Base-by-base conservation (phyloP, 768 basidiomycete species). In the Suillus lakei region DNA sequence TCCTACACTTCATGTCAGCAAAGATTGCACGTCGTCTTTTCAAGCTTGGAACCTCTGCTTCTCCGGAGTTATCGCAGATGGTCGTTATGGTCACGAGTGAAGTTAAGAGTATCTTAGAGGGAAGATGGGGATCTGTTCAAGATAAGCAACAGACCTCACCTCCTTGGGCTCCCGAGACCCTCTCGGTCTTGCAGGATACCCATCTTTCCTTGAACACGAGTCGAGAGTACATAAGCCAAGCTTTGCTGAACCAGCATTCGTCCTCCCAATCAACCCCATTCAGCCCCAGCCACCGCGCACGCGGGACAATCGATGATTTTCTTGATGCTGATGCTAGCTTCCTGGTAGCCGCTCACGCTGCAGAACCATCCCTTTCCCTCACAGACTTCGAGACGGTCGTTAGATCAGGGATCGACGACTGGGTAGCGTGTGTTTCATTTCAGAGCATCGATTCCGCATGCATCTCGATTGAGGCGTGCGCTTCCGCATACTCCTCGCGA, bases 21-120 rank as follows among this genome's bases (percentile, higher is more conserved):
- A 85, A 84, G 70, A 67, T 82, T 21, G 73, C 74, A 13, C 69
- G 77, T 28, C 76, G 83, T 10, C 61, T 81, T 54, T 66, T 66
- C 48, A 85, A 85, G 66, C 75, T 85, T 0, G 71, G 72, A 4
- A 56, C 66, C 5, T 67, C 64, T 0, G 66, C 62, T 0, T 66
- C 73, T 1, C 56, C 54, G 23, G 68, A 71, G 69, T 66, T 77
- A 3, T 68, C 70, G 1, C 16, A 9, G 0, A 39, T 6, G 0
- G 71, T 56, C 21, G 23, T 64, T 4, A 32, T 36, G 54, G 62
- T 64, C 55, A 74, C 62, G 54, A 69, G 46, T 16, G 65, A 7
- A 12, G 67, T 78, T 10, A 66, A 67, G 21, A 44, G 36, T 0
- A 44, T 43, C 0, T 66, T 85, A 15, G 71, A 79, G 66, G 50